Evolutionary conservation across 1,139 yeast genomes (phyloP), one percentile per base, ranked within the genome.

Genomic region (Saccharomyces hybrid): DNA sequence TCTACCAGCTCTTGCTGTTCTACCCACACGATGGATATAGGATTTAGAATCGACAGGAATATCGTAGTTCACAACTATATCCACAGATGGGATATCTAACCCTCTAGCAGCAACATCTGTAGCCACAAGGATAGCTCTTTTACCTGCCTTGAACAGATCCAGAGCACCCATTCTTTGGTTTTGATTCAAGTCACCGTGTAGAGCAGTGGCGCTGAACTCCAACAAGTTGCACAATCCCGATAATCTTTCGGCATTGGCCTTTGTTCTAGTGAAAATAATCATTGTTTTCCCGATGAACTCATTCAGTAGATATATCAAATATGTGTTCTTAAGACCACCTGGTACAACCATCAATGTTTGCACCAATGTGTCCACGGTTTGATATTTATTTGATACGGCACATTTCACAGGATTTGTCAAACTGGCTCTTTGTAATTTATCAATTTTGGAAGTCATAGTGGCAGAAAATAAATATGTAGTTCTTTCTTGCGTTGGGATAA

Each of bases 51-150:
- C 98, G 9, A 96, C 93, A 12, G 99, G 99, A 32, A 93, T 90
- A 68, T 91, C 96, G 68, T 89, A 93, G 71, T 93, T 93, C 58
- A 93, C 79, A 51, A 93, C 99, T 54, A 88, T 78, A 71, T 93
- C 99, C 47, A 93, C 99, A 27, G 86, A 78, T 5, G 99, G 99
- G 59, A 93, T 93, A 79, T 93, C 99, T 61, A 93, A 79, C 57
- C 99, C 99, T 74, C 99, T 83, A 1, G 99, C 96, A 9, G 98
- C 99, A 48, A 93, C 99, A 73, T 93, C 98, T 0, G 99, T 93
- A 9, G 99, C 99, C 6, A 93, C 90, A 52, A 93, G 75, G 55
- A 95, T 90, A 58, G 82, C 81, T 61, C 90, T 81, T 49, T 81
- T 80, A 4, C 97, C 96, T 1, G 95, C 79, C 67, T 91, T 89